Evolutionary conservation across 2,329 filamentous ascomycete species (phyloP).

Genomic region (Fusarium nurragi): DNA sequence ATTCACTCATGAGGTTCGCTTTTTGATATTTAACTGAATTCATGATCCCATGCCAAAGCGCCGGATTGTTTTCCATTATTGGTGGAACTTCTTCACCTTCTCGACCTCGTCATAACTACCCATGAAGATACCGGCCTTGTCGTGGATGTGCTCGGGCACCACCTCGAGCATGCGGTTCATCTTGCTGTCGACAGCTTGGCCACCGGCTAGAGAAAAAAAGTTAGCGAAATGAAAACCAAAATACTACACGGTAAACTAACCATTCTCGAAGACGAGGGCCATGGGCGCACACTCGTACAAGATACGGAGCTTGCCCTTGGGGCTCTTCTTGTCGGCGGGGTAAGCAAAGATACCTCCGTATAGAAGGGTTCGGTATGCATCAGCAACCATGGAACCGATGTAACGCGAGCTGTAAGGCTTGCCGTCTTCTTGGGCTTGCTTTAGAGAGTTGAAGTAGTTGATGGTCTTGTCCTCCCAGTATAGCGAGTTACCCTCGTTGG

Average conservation of each 20-base stretch:
- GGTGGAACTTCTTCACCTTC: slow-evolving; percentile 89
- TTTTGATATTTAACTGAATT: slow-evolving; percentile 37
- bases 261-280: slow-evolving; percentile 99
- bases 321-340: slow-evolving; percentile 96
- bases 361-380: slow-evolving; percentile 93
- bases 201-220: slow-evolving; percentile 71
- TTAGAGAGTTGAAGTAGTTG: slow-evolving; percentile 88
- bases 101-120: slow-evolving; percentile 95
- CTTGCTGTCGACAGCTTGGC: slow-evolving; percentile 88
- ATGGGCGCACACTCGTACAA: slow-evolving; percentile 98
- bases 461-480: slow-evolving; percentile 94
- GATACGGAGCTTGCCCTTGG: slow-evolving; percentile 97
- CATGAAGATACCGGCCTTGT: slow-evolving; percentile 94
- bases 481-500: slow-evolving; percentile 97
- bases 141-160: slow-evolving; percentile 91
- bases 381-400: slow-evolving; percentile 98
- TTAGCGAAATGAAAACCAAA: slow-evolving; percentile 40
- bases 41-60: slow-evolving; percentile 29
- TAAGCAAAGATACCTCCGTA: slow-evolving; percentile 99
- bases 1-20: slow-evolving; percentile 38
- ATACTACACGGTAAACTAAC: slow-evolving; percentile 59
- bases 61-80: slow-evolving; percentile 30
- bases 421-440: slow-evolving; percentile 75
- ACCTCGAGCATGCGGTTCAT: slow-evolving; percentile 93
- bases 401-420: slow-evolving; percentile 97